Base-by-base conservation (phyloP, 148 eudicot species). In the Agrostemma githago region DNA sequence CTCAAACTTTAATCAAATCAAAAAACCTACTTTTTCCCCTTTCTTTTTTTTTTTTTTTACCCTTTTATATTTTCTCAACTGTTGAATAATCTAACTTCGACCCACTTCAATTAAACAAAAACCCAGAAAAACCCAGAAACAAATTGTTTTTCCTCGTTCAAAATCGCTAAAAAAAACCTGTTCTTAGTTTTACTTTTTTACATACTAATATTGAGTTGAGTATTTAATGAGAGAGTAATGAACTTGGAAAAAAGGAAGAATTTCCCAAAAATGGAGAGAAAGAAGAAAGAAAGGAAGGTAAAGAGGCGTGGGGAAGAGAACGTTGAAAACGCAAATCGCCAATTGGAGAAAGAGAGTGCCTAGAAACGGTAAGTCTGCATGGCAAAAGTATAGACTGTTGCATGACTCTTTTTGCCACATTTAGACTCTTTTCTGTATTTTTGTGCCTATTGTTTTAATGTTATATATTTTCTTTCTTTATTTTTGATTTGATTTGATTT, bases 311-410 rank as follows among this genome's bases (percentile, higher is more conserved):
- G 56, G 56, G 57, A 65, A 41, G 74, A 69, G 71, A 62, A 70
- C 6, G 41, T 51, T 51, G 67, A 39, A 77, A 77, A 77, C 70
- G 57, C 60, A 51, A 71, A 51, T 78, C 79, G 77, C 83, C 86
- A 86, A 86, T 86, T 85, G 85, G 86, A 80, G 83, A 76, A 62
- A 58, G 34, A 15, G 16, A 69, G 53, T 51, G 77, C 75, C 88
- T 81, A 54, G 88, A 86, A 89, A 89, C 84, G 92, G 92, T 84
- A 89, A 89, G 83, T 85, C 84, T 86, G 92, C 92, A 88, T 86
- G 89, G 89, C 84, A 72, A 77, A 77, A 74, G 58, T 79, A 76
- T 70, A 79, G 70, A 72, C 79, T 80, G 39, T 84, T 78, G 88
- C 86, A 84, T 74, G 89, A 86, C 84, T 80, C 86, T 76, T 81